These are phyloP conservation scores for Flaveria ramosissima DNA, from an alignment of 129 eudicot genomes.

Conservation along the genomic window DNA sequence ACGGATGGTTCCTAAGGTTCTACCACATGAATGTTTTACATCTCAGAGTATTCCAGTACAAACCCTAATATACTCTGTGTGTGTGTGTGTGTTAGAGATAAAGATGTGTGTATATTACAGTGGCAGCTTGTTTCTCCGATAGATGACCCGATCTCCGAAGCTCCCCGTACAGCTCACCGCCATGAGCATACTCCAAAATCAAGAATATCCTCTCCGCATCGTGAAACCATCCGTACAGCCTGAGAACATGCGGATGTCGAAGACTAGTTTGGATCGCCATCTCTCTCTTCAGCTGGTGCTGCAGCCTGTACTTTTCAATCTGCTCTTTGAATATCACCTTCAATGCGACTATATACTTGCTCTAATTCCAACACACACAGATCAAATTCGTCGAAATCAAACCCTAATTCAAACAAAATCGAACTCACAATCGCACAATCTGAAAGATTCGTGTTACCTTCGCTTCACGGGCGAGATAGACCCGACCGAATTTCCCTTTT, in stretches of 20 bases:
- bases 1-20: no score
- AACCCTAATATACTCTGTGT: not conserved
- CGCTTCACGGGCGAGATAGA: constrained; percentile 86
- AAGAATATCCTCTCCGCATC: constrained; percentile 55
- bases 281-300: constrained; percentile 82
- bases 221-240: constrained; percentile 84
- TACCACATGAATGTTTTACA: no score
- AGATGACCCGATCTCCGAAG: constrained; percentile 34
- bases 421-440: not conserved
- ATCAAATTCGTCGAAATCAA: constrained; percentile 8
- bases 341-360: constrained; percentile 81
- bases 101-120: constrained; percentile 19
- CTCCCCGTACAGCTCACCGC: constrained; percentile 78
- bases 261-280: constrained; percentile 78
- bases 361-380: constrained; percentile 36
- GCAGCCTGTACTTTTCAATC: constrained; percentile 72
- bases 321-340: constrained; percentile 93
- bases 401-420: constrained; percentile 18
- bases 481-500: constrained; percentile 90
- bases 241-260: constrained; percentile 75
- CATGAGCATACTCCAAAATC: constrained; percentile 86
- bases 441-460: constrained; percentile 43
- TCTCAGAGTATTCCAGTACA: not conserved
- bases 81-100: not conserved
- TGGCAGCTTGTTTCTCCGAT: constrained; percentile 45